Conservation (phyloP, 208 protist genomes). For the Trypanosoma avium region DNA sequence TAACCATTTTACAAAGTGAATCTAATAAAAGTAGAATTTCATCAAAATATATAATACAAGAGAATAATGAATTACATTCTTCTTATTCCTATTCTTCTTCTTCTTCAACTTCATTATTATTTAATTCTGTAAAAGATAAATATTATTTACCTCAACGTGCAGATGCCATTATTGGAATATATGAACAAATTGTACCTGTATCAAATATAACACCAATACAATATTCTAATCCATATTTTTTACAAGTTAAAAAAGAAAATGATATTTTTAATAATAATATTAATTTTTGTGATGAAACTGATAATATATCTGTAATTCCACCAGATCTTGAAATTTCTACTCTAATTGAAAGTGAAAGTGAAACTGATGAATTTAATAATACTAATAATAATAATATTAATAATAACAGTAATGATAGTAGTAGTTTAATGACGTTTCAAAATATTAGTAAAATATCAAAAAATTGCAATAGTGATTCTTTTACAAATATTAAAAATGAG, state of each 20-base stretch:
- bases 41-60: background rate
- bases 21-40: background rate
- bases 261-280: background rate
- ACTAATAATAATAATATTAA: too few relatives aligned
- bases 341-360: background rate
- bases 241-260: background rate
- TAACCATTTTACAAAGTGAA: background rate
- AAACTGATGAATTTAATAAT: background rate
- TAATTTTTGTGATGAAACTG: background rate
- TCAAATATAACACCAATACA: background rate
- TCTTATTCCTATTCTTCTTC: too few relatives aligned
- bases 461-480: too few relatives aligned
- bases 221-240: background rate
- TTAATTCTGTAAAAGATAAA: background rate
- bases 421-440: too few relatives aligned
- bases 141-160: background rate
- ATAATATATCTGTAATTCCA: background rate
- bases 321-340: background rate
- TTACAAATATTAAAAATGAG: too few relatives aligned
- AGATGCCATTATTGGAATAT: constrained; percentile 12
- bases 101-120: background rate
- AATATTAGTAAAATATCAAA: too few relatives aligned
- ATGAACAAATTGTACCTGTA: constrained; percentile 7
- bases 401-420: too few relatives aligned
- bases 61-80: too few relatives aligned